Conservation (phyloP, 148 eudicot genomes). For the Bassia scoparia region DNA sequence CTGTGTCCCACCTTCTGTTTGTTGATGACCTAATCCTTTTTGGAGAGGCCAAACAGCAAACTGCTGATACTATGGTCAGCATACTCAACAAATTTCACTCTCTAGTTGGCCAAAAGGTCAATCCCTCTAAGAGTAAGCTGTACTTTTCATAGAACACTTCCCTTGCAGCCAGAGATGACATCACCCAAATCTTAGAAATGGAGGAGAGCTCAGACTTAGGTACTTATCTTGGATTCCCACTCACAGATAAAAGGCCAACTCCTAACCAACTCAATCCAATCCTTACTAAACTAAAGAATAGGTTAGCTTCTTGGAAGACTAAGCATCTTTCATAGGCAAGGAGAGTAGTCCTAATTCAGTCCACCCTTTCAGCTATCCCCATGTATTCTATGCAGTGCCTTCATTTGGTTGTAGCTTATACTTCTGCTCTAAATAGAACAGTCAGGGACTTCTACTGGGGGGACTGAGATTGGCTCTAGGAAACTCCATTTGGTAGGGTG, state of each 20-base stretch:
- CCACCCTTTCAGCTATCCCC: background rate
- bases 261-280: background rate
- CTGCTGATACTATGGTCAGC: background rate
- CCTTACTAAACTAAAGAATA: background rate
- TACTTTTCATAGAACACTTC: background rate
- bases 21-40: background rate
- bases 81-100: background rate
- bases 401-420: no score
- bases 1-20: background rate
- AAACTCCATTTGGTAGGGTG: no score
- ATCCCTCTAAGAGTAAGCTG: background rate
- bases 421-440: no score
- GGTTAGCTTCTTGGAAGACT: background rate
- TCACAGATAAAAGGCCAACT: background rate
- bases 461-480: no score
- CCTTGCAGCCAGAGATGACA: rapidly evolving
- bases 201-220: background rate
- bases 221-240: background rate
- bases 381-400: no score
- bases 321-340: background rate
- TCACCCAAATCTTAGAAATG: background rate
- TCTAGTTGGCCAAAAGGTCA: background rate
- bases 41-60: background rate
- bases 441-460: no score
- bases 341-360: background rate